A percentile compares a stretch with the other conserved stretches of the same genome.
Conservation (phyloP, 495 filamentous ascomycete genomes). For the Viridothelium virens region DNA sequence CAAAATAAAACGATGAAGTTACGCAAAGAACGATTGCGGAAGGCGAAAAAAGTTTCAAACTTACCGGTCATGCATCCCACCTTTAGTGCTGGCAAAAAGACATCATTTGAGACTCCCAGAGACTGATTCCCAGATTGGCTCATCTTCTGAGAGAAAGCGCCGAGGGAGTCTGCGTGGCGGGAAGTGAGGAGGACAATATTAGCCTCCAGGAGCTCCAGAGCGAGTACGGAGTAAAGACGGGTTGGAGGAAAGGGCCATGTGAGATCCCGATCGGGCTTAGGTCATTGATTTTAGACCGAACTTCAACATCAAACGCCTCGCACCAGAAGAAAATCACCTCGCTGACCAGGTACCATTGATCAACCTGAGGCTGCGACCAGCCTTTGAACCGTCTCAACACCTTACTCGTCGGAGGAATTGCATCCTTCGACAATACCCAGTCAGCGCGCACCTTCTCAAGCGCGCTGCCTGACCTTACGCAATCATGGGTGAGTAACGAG, state of each 20-base stretch:
- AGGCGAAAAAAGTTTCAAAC: background rate
- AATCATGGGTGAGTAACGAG: slow-evolving; percentile 35
- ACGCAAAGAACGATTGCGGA: background rate
- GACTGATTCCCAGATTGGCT: background rate
- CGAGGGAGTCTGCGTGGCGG: background rate
- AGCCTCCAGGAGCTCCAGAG: no score
- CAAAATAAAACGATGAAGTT: background rate
- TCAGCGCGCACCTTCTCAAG: slow-evolving; percentile 25
- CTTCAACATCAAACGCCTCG: slow-evolving; percentile 10
- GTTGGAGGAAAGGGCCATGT: background rate
- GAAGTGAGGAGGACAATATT: background rate
- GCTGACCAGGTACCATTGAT: slow-evolving; percentile 9
- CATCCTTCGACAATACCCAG: slow-evolving; percentile 12
- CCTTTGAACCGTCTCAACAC: background rate
- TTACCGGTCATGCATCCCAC: slow-evolving; percentile 7
- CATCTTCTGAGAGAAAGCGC: background rate
- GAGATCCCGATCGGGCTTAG: slow-evolving; percentile 7
- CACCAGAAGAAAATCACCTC: slow-evolving; percentile 11
- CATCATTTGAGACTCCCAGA: background rate
- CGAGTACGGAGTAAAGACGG: background rate
- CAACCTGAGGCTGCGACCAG: background rate
- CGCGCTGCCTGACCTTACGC: slow-evolving; percentile 31
- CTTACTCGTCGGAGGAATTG: background rate
- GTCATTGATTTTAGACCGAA: slow-evolving; percentile 8
- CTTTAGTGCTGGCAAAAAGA: background rate